Conservation (phyloP, 805 yeast species). For the Wickerhamiella kazuoi region DNA sequence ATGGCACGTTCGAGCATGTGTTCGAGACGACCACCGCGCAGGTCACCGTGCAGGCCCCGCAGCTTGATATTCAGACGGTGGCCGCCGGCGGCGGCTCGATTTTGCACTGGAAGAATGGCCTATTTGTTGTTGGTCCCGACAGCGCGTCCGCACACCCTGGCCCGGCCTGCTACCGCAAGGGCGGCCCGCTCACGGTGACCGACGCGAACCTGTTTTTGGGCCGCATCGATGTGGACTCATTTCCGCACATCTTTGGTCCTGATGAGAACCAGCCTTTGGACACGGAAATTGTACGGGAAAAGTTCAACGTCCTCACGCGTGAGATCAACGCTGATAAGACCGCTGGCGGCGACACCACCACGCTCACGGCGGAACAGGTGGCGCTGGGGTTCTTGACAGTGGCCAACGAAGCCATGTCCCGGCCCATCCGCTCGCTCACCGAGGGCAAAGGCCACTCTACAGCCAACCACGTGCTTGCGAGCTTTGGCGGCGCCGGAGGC, state of each 20-base stretch:
- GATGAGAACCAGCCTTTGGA: constrained; percentile 58
- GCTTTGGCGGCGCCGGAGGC: constrained; percentile 92
- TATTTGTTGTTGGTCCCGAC: constrained; percentile 72
- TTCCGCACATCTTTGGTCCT: constrained; percentile 74
- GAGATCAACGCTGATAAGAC: constrained; percentile 36
- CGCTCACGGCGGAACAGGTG: constrained; percentile 43
- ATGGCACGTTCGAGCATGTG: constrained; percentile 55
- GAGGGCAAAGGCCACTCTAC: constrained; percentile 67
- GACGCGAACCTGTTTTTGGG: constrained; percentile 69
- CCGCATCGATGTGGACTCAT: constrained; percentile 50
- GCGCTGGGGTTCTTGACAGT: constrained; percentile 70
- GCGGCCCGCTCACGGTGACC: constrained; percentile 70
- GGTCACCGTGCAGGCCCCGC: constrained; percentile 69
- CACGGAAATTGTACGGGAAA: constrained; percentile 28
- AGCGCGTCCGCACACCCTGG: constrained; percentile 82
- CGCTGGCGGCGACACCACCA: constrained; percentile 15
- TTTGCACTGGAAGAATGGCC: constrained; percentile 47
- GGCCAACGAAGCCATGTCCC: constrained; percentile 79
- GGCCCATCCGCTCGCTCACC: constrained; percentile 70
- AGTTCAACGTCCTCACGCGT: constrained; percentile 37
- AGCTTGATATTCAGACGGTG: constrained; percentile 61
- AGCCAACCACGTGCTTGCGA: constrained; percentile 50
- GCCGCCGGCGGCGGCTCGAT: constrained; percentile 79
- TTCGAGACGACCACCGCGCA: constrained; percentile 77
- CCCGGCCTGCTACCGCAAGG: constrained; percentile 72